phyloP scores from a whole-genome alignment of 176 grass and related monocot genomes.

The Canna indica region DNA sequence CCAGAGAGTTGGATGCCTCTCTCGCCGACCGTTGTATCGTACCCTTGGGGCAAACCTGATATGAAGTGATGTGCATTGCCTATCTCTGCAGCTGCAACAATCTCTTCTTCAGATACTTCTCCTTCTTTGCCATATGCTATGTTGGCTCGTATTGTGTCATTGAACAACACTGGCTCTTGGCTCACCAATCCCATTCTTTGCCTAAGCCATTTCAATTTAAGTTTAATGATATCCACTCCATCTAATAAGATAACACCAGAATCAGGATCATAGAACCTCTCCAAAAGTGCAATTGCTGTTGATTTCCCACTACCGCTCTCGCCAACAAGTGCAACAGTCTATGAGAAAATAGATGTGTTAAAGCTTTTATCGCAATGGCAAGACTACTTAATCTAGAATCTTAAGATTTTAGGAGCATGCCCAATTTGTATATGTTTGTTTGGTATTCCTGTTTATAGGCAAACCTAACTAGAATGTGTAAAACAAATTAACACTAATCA shows the following conservation, averaged over 20 bases:
- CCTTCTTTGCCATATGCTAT: slow-evolving; percentile 78
- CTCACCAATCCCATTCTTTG: slow-evolving; percentile 53
- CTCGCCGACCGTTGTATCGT: slow-evolving; percentile 51
- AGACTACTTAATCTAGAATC: no score
- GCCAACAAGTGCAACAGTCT: slow-evolving; percentile 68
- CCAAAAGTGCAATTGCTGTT: slow-evolving; percentile 45
- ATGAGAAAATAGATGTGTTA: not conserved
- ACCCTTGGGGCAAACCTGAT: slow-evolving; percentile 48
- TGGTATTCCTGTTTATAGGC: no score
- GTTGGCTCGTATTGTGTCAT: slow-evolving; percentile 59
- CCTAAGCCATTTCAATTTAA: slow-evolving; percentile 63
- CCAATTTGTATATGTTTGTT: no score
- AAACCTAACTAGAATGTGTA: no score
- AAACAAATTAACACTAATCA: no score
- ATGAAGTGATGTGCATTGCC: slow-evolving; percentile 75
- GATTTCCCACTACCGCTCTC: slow-evolving; percentile 79
- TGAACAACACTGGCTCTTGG: slow-evolving; percentile 68
- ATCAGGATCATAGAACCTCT: slow-evolving; percentile 77
- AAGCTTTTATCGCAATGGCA: not conserved
- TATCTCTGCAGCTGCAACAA: slow-evolving; percentile 36
- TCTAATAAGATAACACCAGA: slow-evolving; percentile 51
- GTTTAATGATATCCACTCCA: slow-evolving; percentile 31
- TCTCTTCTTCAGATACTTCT: slow-evolving; percentile 50
- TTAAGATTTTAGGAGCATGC: no score
- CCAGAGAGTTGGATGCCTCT: slow-evolving; percentile 69